Conservation (phyloP, 176 grass and related monocot species). For the Lolium multiflorum region DNA sequence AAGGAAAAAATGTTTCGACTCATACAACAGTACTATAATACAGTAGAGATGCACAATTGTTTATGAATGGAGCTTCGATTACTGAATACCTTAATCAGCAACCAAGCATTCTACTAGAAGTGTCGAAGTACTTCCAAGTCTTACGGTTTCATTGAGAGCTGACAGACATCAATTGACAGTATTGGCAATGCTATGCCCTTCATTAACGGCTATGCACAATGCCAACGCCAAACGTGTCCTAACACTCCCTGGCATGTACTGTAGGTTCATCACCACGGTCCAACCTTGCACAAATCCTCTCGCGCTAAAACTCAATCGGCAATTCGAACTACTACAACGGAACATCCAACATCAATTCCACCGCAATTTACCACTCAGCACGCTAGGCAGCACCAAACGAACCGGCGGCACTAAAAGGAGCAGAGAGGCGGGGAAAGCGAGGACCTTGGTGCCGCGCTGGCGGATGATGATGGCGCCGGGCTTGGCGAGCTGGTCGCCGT, state of each 20-base stretch:
- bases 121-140: neutral
- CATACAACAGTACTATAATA: too few species aligned
- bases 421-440: neutral
- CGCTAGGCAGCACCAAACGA: neutral
- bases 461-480: slow-evolving; percentile 94
- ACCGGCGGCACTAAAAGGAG: neutral
- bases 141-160: neutral
- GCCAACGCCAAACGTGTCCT: neutral
- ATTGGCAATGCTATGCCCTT: neutral
- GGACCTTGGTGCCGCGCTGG: slow-evolving; percentile 95
- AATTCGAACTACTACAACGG: neutral
- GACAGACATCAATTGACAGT: neutral
- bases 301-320: neutral
- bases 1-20: neutral
- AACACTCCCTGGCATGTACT: neutral
- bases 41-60: neutral
- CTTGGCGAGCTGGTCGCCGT: slow-evolving; percentile 91
- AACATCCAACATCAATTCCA: neutral
- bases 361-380: neutral
- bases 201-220: neutral
- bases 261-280: neutral
- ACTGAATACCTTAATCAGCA: neutral
- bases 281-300: neutral
- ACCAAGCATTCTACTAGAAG: neutral
- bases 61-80: neutral